phyloP scores from a whole-genome alignment of 1,284 basidiomycete species.

The Rhodotorula mucilaginosa region DNA sequence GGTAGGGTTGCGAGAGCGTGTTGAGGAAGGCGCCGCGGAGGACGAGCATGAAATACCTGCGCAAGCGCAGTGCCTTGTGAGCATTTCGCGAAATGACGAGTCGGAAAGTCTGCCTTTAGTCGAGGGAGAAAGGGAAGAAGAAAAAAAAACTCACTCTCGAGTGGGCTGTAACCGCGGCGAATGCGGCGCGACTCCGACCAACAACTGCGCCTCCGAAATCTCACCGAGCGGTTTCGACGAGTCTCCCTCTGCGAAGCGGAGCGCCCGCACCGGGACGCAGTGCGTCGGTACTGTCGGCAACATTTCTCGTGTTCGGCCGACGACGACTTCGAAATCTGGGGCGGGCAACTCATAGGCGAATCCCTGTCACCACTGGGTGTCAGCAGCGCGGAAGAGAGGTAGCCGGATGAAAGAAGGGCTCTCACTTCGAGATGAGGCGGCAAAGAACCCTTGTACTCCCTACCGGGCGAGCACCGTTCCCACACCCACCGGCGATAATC shows the following conservation, averaged over 20 bases:
- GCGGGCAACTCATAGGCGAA: conserved; percentile 19
- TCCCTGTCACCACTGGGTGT: conserved; percentile 1
- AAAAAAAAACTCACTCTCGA: conserved; percentile 2
- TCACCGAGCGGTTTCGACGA: neutral
- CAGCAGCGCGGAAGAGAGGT: neutral
- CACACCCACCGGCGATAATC: conserved; percentile 31
- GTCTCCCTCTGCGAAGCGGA: conserved; percentile 19
- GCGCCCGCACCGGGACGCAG: conserved; percentile 4
- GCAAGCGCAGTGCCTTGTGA: neutral
- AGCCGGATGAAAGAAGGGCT: too few species aligned
- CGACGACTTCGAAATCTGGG: neutral
- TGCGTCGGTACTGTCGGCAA: neutral
- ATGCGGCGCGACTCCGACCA: neutral
- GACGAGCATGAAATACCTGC: conserved; percentile 22
- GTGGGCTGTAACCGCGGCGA: conserved; percentile 6
- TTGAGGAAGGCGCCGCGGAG: conserved; percentile 31
- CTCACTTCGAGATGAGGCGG: conserved; percentile 32
- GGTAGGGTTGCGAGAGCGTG: conserved; percentile 27
- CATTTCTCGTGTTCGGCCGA: neutral
- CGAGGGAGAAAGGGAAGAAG: neutral
- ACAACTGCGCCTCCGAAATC: neutral
- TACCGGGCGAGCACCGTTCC: conserved; percentile 20
- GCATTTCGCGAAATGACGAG: neutral
- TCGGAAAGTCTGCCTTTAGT: too few species aligned
- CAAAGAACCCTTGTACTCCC: conserved; percentile 14